A percentile compares a stretch with the other conserved stretches of the same genome.
Evolutionary conservation across 371 early-diverging fungal species (phyloP).

Genomic region (Mortierella sp.): DNA sequence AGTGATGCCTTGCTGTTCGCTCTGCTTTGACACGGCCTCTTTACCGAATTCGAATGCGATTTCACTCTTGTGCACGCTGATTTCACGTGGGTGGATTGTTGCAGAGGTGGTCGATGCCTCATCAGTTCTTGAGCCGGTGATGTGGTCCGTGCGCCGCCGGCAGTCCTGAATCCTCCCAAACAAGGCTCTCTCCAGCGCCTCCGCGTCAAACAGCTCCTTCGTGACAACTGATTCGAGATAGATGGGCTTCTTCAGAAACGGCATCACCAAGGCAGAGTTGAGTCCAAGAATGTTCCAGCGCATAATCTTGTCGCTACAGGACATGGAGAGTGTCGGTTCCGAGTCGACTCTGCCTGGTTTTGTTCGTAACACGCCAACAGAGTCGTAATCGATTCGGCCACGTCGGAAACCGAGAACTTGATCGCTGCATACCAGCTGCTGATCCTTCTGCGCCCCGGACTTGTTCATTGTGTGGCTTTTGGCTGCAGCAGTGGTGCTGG

Average conservation of each 20-base stretch:
- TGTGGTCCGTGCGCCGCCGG: constrained; percentile 14
- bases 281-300: constrained; percentile 88
- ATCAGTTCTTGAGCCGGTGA: background rate
- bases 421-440: background rate
- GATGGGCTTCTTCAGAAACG: constrained; percentile 77
- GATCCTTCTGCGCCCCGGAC: background rate
- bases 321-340: constrained; percentile 85
- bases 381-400: constrained; percentile 72
- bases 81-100: constrained; percentile 46
- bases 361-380: constrained; percentile 76
- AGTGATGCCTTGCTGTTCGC: constrained; percentile 23
- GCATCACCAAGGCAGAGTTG: constrained; percentile 77
- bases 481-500: background rate
- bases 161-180: constrained; percentile 62
- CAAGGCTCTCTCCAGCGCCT: constrained; percentile 75
- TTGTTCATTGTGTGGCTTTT: background rate
- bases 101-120: background rate
- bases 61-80: constrained; percentile 49
- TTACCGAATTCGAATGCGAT: constrained; percentile 67
- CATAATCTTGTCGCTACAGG: constrained; percentile 92
- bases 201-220: constrained; percentile 75
- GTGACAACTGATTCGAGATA: constrained; percentile 75
- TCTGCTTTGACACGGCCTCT: constrained; percentile 46
- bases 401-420: constrained; percentile 55
- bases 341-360: constrained; percentile 88